These are phyloP conservation scores for Globisporangium polare DNA, from an alignment of 352 stramenopile species.

Conservation along the genomic window DNA sequence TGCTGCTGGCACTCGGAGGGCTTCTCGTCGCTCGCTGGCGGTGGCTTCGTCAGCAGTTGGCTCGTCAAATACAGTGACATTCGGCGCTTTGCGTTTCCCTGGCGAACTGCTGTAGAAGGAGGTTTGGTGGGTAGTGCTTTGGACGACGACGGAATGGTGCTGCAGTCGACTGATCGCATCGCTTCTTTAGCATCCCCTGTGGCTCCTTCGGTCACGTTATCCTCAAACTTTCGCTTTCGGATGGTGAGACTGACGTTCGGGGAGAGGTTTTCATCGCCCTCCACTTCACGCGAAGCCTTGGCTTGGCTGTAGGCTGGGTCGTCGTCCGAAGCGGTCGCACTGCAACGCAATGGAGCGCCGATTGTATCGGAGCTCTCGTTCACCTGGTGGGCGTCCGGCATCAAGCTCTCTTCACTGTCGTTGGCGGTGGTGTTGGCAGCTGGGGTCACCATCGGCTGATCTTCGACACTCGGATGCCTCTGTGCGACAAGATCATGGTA, in stretches of 20 bases:
- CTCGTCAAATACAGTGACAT: conserved; percentile 8
- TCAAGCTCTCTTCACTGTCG: background rate
- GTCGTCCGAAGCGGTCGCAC: background rate
- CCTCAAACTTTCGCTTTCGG: conserved; percentile 4
- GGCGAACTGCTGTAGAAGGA: background rate
- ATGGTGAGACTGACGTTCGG: conserved; percentile 4
- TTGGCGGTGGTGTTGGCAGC: background rate
- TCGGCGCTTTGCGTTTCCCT: conserved; percentile 5
- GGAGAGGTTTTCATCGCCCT: conserved; percentile 9
- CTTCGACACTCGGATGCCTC: background rate
- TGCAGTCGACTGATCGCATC: background rate
- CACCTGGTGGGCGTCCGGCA: background rate
- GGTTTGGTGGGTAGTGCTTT: background rate
- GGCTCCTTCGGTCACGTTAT: background rate
- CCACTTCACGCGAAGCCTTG: background rate
- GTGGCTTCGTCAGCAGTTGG: background rate
- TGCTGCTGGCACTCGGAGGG: conserved; percentile 21
- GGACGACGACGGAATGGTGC: background rate
- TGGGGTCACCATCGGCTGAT: background rate
- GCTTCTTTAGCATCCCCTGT: background rate
- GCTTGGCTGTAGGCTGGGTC: background rate
- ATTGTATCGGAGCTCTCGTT: background rate
- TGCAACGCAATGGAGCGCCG: background rate
- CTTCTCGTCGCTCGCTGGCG: conserved; percentile 3
- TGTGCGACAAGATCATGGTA: background rate